These are phyloP conservation scores for Penicillium sp. DNA, from an alignment of 2,329 filamentous ascomycete genomes.

Conservation along the genomic window DNA sequence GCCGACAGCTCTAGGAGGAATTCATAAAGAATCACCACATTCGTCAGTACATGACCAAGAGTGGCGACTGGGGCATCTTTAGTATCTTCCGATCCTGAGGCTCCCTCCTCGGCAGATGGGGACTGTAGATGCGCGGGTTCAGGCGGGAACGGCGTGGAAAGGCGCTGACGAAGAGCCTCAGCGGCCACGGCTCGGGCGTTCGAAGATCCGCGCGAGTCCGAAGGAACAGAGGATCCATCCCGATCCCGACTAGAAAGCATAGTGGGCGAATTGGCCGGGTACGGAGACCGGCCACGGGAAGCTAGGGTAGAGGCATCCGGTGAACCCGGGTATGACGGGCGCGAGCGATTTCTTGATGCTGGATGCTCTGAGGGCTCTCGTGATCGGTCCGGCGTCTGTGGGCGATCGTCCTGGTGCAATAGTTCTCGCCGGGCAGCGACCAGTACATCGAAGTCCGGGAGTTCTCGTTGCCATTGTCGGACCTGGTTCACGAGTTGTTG, in stretches of 20 bases:
- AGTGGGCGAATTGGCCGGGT: slow-evolving; percentile 4
- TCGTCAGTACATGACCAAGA: slow-evolving; percentile 75
- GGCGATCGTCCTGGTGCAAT: slow-evolving; percentile 35
- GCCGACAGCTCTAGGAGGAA: slow-evolving; percentile 76
- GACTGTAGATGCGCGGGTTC: background rate
- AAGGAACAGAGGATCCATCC: slow-evolving; percentile 22
- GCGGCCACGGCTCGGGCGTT: slow-evolving; percentile 24
- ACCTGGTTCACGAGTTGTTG: slow-evolving; percentile 63
- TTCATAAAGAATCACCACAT: slow-evolving; percentile 74
- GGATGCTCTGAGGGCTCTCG: slow-evolving; percentile 25
- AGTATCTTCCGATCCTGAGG: slow-evolving; percentile 16
- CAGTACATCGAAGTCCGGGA: slow-evolving; percentile 71
- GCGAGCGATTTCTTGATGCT: slow-evolving; percentile 19
- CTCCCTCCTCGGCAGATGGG: slow-evolving; percentile 7
- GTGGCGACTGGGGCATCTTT: slow-evolving; percentile 54
- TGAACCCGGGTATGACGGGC: slow-evolving; percentile 19
- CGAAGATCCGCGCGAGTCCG: slow-evolving; percentile 28
- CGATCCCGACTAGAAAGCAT: slow-evolving; percentile 23
- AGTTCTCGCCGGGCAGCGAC: slow-evolving; percentile 57
- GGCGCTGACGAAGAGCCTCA: slow-evolving; percentile 35
- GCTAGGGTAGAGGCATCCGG: slow-evolving; percentile 14
- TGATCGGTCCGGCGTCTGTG: slow-evolving; percentile 17
- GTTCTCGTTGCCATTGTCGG: slow-evolving; percentile 58
- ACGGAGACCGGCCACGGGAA: slow-evolving; percentile 21
- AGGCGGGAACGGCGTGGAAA: slow-evolving; percentile 34